A percentile compares a stretch with the other conserved stretches of the same genome.
phyloP scores from a whole-genome alignment of 2,329 filamentous ascomycete species.

The Pseudogymnoascus sp. region DNA sequence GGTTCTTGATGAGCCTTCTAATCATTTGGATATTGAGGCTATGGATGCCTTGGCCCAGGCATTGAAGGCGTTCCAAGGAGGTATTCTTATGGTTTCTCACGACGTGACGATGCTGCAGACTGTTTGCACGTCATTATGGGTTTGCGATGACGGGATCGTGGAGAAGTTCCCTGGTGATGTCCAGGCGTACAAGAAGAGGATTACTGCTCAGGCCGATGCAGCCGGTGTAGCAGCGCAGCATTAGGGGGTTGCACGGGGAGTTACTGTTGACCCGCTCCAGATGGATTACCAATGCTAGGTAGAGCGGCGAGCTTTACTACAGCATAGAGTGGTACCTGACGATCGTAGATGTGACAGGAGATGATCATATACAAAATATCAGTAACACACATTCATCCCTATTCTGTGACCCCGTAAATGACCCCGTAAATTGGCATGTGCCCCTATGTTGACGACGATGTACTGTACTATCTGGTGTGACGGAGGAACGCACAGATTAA shows the following conservation, averaged over 20 bases:
- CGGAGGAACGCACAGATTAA: background rate
- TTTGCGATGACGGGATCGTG: slow-evolving; percentile 88
- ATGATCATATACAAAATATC: background rate
- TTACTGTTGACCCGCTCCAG: background rate
- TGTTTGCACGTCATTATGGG: slow-evolving; percentile 91
- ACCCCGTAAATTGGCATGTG: slow-evolving; percentile 1
- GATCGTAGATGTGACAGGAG: background rate
- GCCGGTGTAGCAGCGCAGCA: slow-evolving; percentile 73
- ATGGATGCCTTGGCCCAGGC: slow-evolving; percentile 92
- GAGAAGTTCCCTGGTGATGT: slow-evolving; percentile 96
- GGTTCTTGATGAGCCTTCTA: slow-evolving; percentile 95
- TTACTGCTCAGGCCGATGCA: slow-evolving; percentile 78
- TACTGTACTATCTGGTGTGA: background rate
- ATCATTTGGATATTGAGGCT: slow-evolving; percentile 97
- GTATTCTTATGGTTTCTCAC: slow-evolving; percentile 97
- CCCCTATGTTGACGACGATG: background rate
- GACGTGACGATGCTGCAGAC: slow-evolving; percentile 98
- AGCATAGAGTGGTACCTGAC: background rate
- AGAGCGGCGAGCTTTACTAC: background rate
- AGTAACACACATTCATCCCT: slow-evolving; percentile 6
- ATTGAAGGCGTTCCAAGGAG: slow-evolving; percentile 79
- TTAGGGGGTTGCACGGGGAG: slow-evolving; percentile 26
- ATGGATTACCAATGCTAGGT: background rate
- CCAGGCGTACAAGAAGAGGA: slow-evolving; percentile 95
- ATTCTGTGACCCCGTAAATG: background rate